Evolutionary conservation across 2,329 filamentous ascomycete genomes (phyloP).

Genomic region (Trichoderma pleuroti): DNA sequence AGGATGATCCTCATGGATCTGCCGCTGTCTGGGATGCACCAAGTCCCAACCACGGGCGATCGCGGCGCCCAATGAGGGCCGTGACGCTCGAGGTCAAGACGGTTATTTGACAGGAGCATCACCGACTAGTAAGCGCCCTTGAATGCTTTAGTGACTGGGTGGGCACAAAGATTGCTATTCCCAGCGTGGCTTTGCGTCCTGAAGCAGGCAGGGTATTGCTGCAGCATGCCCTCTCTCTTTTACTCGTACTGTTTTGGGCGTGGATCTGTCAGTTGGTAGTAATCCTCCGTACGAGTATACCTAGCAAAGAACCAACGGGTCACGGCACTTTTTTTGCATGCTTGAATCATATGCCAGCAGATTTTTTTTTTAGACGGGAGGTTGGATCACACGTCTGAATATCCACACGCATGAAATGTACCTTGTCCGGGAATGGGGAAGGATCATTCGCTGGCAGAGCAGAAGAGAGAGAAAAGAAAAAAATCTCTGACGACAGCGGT

Average conservation of each 20-base stretch:
- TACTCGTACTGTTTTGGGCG: too few relatives aligned
- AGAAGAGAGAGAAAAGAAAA: background rate
- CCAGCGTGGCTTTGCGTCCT: slow-evolving; percentile 2
- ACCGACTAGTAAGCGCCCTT: background rate
- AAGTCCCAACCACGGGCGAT: slow-evolving; percentile 1
- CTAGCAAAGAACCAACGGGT: background rate
- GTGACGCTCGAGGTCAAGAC: background rate
- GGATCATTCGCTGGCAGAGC: background rate
- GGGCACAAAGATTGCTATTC: background rate
- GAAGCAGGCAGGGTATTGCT: background rate
- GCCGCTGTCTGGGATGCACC: background rate
- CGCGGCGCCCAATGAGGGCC: background rate
- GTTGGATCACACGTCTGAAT: background rate
- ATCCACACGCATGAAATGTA: slow-evolving; percentile 13
- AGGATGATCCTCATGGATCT: slow-evolving; percentile 1
- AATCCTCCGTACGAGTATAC: background rate
- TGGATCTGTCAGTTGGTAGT: background rate
- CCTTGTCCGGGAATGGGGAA: background rate
- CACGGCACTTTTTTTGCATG: too few relatives aligned
- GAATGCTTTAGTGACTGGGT: background rate
- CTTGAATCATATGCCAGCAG: background rate
- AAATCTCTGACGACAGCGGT: slow-evolving; percentile 1
- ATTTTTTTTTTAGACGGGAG: background rate
- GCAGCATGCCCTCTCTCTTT: background rate
- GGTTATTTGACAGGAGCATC: background rate